Evolutionary conservation across 345 rosid genomes (phyloP).

Genomic region (Populus nigra): DNA sequence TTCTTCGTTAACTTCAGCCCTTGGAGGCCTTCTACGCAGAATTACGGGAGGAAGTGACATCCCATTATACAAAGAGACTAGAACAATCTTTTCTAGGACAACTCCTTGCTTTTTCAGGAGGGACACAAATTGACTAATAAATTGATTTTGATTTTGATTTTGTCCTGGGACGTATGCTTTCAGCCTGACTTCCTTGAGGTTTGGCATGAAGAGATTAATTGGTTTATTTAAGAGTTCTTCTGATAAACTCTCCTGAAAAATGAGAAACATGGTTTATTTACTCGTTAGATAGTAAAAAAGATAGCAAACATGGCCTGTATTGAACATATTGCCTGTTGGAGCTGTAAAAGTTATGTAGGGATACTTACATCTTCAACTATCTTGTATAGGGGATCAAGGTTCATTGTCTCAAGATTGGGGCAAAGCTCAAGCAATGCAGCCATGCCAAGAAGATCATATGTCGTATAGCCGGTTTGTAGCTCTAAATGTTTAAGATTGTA

Average conservation of each 20-base stretch:
- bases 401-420: slow-evolving; percentile 14
- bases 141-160: background rate
- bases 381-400: slow-evolving; percentile 11
- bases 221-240: slow-evolving; percentile 7
- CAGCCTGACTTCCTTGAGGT: slow-evolving; percentile 10
- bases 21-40: background rate
- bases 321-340: background rate
- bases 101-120: slow-evolving; percentile 8
- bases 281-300: background rate
- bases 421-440: slow-evolving; percentile 10
- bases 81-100: slow-evolving; percentile 7
- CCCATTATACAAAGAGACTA: background rate
- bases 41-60: background rate
- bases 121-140: background rate
- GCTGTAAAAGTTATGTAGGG: background rate
- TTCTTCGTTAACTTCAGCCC: background rate
- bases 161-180: background rate
- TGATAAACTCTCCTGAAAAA: slow-evolving; percentile 4
- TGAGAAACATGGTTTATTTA: background rate
- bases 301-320: background rate
- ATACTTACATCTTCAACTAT: slow-evolving; percentile 4
- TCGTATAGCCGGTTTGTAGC: slow-evolving; percentile 10
- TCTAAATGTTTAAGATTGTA: slow-evolving; percentile 17
- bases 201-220: background rate
- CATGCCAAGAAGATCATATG: slow-evolving; percentile 13